phyloP scores from a whole-genome alignment of 2,329 filamentous ascomycete species.

The Alternaria brassicicola region DNA sequence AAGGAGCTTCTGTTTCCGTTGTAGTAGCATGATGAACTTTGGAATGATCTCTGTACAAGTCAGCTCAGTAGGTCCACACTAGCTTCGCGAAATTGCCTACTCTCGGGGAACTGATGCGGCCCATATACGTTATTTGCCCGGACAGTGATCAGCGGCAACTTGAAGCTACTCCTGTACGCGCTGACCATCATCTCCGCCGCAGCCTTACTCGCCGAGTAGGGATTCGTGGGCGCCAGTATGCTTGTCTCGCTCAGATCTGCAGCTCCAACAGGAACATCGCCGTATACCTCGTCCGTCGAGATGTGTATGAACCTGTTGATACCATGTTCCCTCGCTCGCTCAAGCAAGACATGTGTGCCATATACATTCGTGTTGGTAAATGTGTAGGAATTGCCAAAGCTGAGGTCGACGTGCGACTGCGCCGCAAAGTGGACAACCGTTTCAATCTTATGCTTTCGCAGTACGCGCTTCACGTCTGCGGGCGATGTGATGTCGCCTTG shows the following conservation, averaged over 20 bases:
- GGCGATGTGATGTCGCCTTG: slow-evolving; percentile 79
- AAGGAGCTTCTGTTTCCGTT: slow-evolving; percentile 69
- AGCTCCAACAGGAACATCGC: slow-evolving; percentile 74
- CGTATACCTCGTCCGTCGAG: slow-evolving; percentile 85
- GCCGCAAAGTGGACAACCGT: slow-evolving; percentile 85
- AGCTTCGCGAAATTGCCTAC: slow-evolving; percentile 55
- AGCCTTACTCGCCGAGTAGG: slow-evolving; percentile 80
- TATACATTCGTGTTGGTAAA: slow-evolving; percentile 84
- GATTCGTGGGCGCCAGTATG: slow-evolving; percentile 79
- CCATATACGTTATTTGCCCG: slow-evolving; percentile 86
- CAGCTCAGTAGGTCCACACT: slow-evolving; percentile 1
- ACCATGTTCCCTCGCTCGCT: slow-evolving; percentile 73
- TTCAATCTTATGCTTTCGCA: slow-evolving; percentile 75
- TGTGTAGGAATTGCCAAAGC: slow-evolving; percentile 80
- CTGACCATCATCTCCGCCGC: slow-evolving; percentile 86
- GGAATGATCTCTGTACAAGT: slow-evolving; percentile 74
- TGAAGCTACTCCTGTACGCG: slow-evolving; percentile 84
- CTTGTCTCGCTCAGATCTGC: slow-evolving; percentile 75
- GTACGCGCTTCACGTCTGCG: slow-evolving; percentile 70
- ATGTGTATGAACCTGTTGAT: slow-evolving; percentile 80
- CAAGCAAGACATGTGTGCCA: slow-evolving; percentile 81
- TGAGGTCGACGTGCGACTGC: slow-evolving; percentile 83
- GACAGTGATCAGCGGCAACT: slow-evolving; percentile 78
- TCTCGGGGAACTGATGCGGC: slow-evolving; percentile 82
- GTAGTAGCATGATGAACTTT: slow-evolving; percentile 76